Evolutionary conservation across 306 rosid genomes (phyloP).

Genomic region (Citrullus colocynthis): DNA sequence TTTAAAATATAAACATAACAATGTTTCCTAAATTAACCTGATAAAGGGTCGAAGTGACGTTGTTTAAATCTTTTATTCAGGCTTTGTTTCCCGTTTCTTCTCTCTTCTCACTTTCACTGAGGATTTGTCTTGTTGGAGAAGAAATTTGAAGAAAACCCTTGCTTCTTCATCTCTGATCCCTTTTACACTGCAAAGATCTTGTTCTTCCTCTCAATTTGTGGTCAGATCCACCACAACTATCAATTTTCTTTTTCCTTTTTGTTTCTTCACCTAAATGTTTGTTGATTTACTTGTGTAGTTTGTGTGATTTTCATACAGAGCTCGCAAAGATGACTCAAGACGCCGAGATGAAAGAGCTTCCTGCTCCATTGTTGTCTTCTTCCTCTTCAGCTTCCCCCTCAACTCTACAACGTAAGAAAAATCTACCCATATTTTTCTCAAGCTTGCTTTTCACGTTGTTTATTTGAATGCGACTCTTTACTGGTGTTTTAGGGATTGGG

Average conservation of each 20-base stretch:
- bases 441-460: neutral
- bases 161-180: neutral
- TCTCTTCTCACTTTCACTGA: neutral
- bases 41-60: neutral
- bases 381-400: constrained; percentile 26
- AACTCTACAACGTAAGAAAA: constrained; percentile 26
- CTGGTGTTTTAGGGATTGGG: neutral
- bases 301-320: constrained; percentile 4
- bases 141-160: neutral
- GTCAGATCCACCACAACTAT: neutral
- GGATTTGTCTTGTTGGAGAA: neutral
- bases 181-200: neutral
- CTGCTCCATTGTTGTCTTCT: constrained; percentile 30
- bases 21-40: no score
- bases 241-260: neutral
- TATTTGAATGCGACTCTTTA: neutral
- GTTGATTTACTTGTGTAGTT: neutral
- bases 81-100: neutral
- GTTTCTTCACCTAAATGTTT: neutral
- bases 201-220: neutral
- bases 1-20: no score
- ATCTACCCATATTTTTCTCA: neutral
- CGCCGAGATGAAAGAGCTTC: constrained; percentile 45
- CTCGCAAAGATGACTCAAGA: constrained; percentile 32
- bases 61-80: neutral